Conservation (phyloP, 2,329 filamentous ascomycete species). For the Paraphoma chrysanthemicola region DNA sequence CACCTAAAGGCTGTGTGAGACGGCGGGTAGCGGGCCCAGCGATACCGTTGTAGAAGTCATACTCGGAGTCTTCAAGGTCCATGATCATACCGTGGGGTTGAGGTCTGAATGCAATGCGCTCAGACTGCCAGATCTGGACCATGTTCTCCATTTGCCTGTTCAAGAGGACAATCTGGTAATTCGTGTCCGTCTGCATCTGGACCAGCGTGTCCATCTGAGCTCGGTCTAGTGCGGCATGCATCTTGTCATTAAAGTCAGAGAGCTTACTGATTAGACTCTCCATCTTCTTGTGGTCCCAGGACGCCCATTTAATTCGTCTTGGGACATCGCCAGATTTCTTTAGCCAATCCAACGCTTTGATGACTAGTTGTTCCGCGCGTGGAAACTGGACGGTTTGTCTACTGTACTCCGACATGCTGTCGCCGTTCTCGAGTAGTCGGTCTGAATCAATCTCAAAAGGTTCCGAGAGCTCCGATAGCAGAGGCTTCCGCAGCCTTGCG, state of each 20-base stretch:
- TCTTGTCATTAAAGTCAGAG: constrained; percentile 45
- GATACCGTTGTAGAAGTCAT: constrained; percentile 15
- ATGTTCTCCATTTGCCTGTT: constrained; percentile 45
- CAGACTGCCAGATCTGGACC: constrained; percentile 42
- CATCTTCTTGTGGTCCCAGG: constrained; percentile 40
- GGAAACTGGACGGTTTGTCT: constrained; percentile 40
- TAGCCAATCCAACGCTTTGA: constrained; percentile 38
- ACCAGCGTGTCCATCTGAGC: constrained; percentile 37
- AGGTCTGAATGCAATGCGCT: constrained; percentile 15
- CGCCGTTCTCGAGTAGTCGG: constrained; percentile 15
- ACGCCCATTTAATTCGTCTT: constrained; percentile 41
- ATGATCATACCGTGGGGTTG: constrained; percentile 14
- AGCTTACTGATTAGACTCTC: constrained; percentile 41
- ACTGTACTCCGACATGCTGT: constrained; percentile 11
- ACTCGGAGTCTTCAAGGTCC: constrained; percentile 27
- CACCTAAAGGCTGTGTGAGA: constrained; percentile 30
- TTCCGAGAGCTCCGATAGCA: constrained; percentile 33
- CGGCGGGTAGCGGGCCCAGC: constrained; percentile 6
- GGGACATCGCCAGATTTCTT: constrained; percentile 33
- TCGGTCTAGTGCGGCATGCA: constrained; percentile 42
- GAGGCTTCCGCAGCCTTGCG: constrained; percentile 34
- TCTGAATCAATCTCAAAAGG: constrained; percentile 19
- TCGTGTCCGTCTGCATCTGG: constrained; percentile 40
- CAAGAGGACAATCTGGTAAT: constrained; percentile 47
- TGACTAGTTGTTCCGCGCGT: constrained; percentile 33